These are phyloP conservation scores for Davidsoniella eucalypti DNA, from an alignment of 2,329 filamentous ascomycete species.

Conservation along the genomic window DNA sequence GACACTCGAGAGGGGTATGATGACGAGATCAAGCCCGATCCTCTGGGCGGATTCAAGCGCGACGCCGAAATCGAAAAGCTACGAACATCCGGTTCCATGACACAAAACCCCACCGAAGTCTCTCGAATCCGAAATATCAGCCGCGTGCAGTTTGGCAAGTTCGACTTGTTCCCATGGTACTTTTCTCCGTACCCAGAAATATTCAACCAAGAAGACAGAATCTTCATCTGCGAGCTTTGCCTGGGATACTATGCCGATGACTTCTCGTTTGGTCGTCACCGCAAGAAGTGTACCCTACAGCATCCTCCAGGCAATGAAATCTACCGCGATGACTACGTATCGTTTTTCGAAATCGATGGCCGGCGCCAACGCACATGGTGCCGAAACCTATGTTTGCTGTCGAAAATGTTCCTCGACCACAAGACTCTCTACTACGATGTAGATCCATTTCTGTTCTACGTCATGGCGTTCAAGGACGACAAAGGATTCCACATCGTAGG, in stretches of 20 bases:
- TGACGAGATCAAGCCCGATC: constrained; percentile 15
- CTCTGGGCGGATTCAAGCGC: constrained; percentile 43
- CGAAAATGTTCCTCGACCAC: constrained; percentile 92
- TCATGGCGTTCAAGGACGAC: constrained; percentile 82
- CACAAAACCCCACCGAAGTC: constrained; percentile 93
- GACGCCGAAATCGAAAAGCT: constrained; percentile 95
- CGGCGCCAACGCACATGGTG: constrained; percentile 90
- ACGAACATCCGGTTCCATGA: constrained; percentile 91
- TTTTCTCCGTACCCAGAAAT: constrained; percentile 91
- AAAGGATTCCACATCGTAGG: constrained; percentile 91
- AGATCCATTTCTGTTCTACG: constrained; percentile 97
- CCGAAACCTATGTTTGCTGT: constrained; percentile 83
- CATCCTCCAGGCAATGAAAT: constrained; percentile 97
- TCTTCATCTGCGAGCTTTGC: constrained; percentile 97
- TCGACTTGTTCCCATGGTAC: constrained; percentile 94
- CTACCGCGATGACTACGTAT: constrained; percentile 84
- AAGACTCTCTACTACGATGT: constrained; percentile 99
- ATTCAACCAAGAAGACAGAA: constrained; percentile 74
- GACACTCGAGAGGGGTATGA: constrained; percentile 39
- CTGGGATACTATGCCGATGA: constrained; percentile 75
- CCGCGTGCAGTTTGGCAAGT: constrained; percentile 82
- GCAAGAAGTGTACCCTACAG: constrained; percentile 73
- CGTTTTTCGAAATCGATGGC: constrained; percentile 95
- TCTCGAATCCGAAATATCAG: constrained; percentile 90
- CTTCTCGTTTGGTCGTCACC: constrained; percentile 70